These are phyloP conservation scores for Pichia sporocuriosa DNA, from an alignment of 805 yeast species.

Conservation along the genomic window DNA sequence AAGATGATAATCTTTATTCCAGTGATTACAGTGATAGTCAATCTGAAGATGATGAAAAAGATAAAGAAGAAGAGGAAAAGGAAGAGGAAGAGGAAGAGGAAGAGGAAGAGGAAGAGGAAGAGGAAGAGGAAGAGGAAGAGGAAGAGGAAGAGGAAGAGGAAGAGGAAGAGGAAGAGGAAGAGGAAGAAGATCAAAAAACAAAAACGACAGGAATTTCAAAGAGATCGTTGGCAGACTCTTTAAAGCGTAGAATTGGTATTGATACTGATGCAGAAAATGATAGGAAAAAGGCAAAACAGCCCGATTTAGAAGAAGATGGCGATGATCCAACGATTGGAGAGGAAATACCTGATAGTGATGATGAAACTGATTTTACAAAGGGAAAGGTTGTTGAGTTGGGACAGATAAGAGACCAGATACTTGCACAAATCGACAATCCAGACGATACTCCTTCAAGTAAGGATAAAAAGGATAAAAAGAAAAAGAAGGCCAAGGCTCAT, in stretches of 20 bases:
- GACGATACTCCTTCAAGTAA: conserved; percentile 10
- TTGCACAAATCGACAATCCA: conserved; percentile 23
- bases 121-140: not conserved
- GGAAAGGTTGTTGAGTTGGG: conserved; percentile 21
- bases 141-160: conserved; percentile 7
- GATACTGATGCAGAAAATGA: not conserved
- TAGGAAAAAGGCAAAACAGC: conserved; percentile 2
- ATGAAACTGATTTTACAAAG: conserved; percentile 12
- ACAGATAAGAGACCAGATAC: conserved; percentile 22
- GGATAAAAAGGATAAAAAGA: conserved; percentile 23
- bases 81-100: conserved; percentile 7
- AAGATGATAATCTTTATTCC: conserved; percentile 12
- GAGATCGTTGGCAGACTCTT: conserved; percentile 7
- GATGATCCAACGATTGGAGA: conserved; percentile 1
- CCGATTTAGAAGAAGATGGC: not conserved
- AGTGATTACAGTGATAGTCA: conserved; percentile 3
- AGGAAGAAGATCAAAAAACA: not conserved
- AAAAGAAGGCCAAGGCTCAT: conserved; percentile 38
- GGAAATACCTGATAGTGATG: conserved; percentile 15
- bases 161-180: not conserved
- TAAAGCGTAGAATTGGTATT: conserved; percentile 7
- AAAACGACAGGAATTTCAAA: not conserved
- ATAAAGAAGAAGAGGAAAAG: conserved; percentile 1
- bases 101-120: not conserved
- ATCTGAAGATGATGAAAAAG: not conserved